Evolutionary conservation across 139 green algal genomes (phyloP), one percentile per base, ranked within the genome.

Genomic region (Tetradesmus lagerheimii): DNA sequence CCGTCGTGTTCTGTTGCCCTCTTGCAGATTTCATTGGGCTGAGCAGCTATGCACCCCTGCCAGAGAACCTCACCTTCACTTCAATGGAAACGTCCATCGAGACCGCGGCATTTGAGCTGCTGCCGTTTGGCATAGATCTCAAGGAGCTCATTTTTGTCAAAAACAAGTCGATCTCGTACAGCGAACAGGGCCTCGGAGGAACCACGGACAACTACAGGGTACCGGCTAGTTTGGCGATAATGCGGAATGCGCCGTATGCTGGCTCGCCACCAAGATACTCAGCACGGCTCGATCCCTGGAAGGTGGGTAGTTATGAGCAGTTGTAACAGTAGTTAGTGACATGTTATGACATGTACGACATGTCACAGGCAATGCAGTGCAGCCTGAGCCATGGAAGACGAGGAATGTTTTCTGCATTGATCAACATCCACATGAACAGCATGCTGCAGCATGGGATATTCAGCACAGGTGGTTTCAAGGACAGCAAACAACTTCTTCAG

Each of bases 121-220:
- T n/a, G 57, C 57, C 53, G 14, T 80, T 88, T 53, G 83, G 83
- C 83, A 88, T 88, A 12, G 34, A 50, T 9, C 47, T 88, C 14
- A 77, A 88, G 83, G 83, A 88, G 31, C 27, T 82, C 39, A 29
- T 87, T 18, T 77, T 50, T 37, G 23, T 14, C 3, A 38, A 41
- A 11, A 78, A 78, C 41, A 88, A 88, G 83, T 39, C 34, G 1
- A 79, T 88, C 15, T 37, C n/a, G 38, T 85, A 66, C 79, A 85
- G 39, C 38, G 79, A 85, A 34, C 79, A 85, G 20, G 79, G 79
- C 79, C 11, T 85, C 25, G 79, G 79, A 23, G 79, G 79, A 20
- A 66, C 29, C 79, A 62, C 34, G 15, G 29, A 39, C 79, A 85
- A 85, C 79, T 45, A 31, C 0, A 38, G 83, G 83, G 8, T 88